phyloP scores from a whole-genome alignment of 768 basidiomycete species.

The Boletus speciosus region DNA sequence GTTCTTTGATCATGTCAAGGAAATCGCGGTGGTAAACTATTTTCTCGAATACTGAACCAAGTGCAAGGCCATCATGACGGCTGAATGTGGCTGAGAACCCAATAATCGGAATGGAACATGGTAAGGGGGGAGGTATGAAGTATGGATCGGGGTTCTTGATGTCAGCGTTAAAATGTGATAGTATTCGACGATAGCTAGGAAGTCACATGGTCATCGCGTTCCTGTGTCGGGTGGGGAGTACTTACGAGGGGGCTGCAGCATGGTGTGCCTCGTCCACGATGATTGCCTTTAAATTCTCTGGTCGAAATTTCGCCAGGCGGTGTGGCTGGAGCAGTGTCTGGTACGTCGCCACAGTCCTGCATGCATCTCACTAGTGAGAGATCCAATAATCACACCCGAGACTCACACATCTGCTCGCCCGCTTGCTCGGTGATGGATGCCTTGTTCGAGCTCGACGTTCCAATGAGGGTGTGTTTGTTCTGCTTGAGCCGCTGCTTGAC shows the following conservation, averaged over 20 bases:
- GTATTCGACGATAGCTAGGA: conserved; percentile 70
- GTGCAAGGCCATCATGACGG: conserved; percentile 84
- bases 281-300: conserved; percentile 62
- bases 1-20: conserved; percentile 86
- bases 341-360: conserved; percentile 83
- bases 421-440: conserved; percentile 64
- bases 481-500: conserved; percentile 78
- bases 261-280: conserved; percentile 96
- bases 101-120: conserved; percentile 70
- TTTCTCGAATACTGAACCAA: conserved; percentile 83
- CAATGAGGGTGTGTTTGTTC: conserved; percentile 62
- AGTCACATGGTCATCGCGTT: conserved; percentile 3
- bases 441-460: conserved; percentile 92
- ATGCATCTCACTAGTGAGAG: background rate
- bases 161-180: conserved; percentile 78
- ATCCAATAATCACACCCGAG: background rate
- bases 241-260: conserved; percentile 84
- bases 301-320: conserved; percentile 74
- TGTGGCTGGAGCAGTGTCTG: conserved; percentile 70
- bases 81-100: conserved; percentile 96
- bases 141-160: conserved; percentile 52
- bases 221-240: background rate
- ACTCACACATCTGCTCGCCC: conserved; percentile 81
- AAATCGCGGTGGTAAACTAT: conserved; percentile 94
- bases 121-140: conserved; percentile 35